Evolutionary conservation across 768 basidiomycete genomes (phyloP).

Genomic region (Tylopilus sp.): DNA sequence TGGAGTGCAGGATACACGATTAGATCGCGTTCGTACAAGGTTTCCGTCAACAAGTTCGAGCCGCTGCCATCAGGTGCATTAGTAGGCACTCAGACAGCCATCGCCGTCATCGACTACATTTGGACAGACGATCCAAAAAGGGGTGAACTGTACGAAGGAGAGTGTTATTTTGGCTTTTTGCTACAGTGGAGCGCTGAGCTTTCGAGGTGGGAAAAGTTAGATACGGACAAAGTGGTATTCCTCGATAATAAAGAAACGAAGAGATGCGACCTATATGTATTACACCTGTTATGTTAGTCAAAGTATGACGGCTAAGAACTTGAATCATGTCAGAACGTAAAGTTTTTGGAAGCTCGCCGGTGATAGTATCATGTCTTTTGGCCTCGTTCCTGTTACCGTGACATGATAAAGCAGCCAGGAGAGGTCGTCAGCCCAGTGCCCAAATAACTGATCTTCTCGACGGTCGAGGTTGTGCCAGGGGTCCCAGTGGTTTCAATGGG

Average conservation of each 20-base stretch:
- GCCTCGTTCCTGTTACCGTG: too few relatives aligned
- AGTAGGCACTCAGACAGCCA: background rate
- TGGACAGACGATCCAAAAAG: background rate
- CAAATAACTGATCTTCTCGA: too few relatives aligned
- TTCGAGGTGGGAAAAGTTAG: constrained; percentile 1
- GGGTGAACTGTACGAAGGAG: background rate
- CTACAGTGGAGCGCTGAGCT: background rate
- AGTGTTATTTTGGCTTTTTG: constrained; percentile 1
- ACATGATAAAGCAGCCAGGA: too few relatives aligned
- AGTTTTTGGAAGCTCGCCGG: too few relatives aligned
- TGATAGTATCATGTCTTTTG: too few relatives aligned
- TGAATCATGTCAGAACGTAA: too few relatives aligned
- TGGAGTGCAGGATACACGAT: background rate
- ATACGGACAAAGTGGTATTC: constrained; percentile 1
- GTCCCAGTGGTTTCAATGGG: too few relatives aligned
- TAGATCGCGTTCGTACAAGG: background rate
- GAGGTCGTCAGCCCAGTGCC: too few relatives aligned
- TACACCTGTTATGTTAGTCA: constrained; percentile 1
- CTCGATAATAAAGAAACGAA: background rate
- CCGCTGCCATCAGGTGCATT: background rate
- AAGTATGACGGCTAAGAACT: too few relatives aligned
- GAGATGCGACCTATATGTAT: background rate
- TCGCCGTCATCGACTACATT: constrained; percentile 1
- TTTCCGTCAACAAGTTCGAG: background rate
- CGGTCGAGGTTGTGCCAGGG: too few relatives aligned